Percentiles rank a stretch among this genome's conserved stretches.
Conservation (phyloP, 192 early-diverging fungal genomes). For the Backusella westeae region DNA sequence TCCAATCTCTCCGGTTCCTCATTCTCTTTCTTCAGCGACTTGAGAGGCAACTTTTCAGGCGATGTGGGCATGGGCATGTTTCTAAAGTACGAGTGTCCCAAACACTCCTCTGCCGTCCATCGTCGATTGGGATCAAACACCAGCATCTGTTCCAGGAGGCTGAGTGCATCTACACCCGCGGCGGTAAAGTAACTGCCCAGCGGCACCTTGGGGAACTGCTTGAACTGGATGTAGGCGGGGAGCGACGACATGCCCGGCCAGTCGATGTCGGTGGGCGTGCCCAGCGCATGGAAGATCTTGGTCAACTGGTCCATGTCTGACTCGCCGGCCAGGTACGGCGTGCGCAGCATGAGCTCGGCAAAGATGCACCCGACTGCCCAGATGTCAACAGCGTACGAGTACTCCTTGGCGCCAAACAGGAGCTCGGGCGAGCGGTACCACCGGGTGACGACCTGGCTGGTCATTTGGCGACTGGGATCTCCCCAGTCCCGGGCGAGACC, state of each 20-base stretch:
- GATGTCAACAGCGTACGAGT: conserved; percentile 88
- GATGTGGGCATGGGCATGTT: conserved; percentile 70
- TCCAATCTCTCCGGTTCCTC: background rate
- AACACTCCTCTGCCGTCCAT: conserved; percentile 72
- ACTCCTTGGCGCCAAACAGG: conserved; percentile 84
- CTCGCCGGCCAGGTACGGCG: conserved; percentile 87
- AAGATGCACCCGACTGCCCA: conserved; percentile 99
- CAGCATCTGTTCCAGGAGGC: conserved; percentile 85
- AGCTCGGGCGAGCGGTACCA: conserved; percentile 98
- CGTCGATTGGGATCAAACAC: conserved; percentile 82
- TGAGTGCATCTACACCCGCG: conserved; percentile 79
- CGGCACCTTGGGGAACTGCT: conserved; percentile 69
- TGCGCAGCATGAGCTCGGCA: conserved; percentile 92
- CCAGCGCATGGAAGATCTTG: conserved; percentile 75
- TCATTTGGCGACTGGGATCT: conserved; percentile 78
- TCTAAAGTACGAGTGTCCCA: conserved; percentile 74
- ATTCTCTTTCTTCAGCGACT: conserved; percentile 31
- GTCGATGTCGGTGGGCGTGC: conserved; percentile 78
- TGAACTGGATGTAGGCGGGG: conserved; percentile 71
- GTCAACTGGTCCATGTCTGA: conserved; percentile 75
- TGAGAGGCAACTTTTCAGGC: conserved; percentile 59
- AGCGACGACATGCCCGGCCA: conserved; percentile 78
- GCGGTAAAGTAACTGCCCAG: conserved; percentile 78
- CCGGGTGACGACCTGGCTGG: conserved; percentile 91
- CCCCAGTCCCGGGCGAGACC: conserved; percentile 97